phyloP scores from a whole-genome alignment of 169 alveolate genomes.

The Babesia microti region DNA sequence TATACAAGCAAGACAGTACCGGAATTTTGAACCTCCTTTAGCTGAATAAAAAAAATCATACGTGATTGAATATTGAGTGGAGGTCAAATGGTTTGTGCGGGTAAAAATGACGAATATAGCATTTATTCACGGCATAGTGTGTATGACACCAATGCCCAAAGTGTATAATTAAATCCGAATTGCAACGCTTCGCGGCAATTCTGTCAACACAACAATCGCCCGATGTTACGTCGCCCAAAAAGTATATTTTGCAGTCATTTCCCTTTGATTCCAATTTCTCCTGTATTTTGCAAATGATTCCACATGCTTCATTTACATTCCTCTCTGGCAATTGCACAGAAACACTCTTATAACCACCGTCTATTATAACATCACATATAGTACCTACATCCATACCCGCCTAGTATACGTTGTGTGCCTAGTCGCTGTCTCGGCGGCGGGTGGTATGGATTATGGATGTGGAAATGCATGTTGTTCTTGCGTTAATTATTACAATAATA shows the following conservation, averaged over 20 bases:
- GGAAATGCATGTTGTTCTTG: too few relatives aligned
- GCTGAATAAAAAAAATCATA: not conserved
- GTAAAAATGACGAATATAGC: slow-evolving; percentile 1
- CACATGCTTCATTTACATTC: slow-evolving; percentile 21
- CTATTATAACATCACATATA: slow-evolving; percentile 4
- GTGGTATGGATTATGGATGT: too few relatives aligned
- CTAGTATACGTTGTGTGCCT: not conserved
- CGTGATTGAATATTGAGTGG: too few relatives aligned
- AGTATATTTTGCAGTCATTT: slow-evolving; percentile 8
- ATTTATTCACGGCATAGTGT: not conserved
- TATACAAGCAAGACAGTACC: slow-evolving; percentile 7
- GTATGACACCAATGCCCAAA: slow-evolving; percentile 29
- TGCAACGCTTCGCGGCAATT: slow-evolving; percentile 28
- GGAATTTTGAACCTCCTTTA: not conserved
- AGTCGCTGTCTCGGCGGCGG: slow-evolving; percentile 4
- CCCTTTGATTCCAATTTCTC: not conserved
- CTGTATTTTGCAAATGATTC: slow-evolving; percentile 8
- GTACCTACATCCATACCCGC: slow-evolving; percentile 2
- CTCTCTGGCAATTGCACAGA: slow-evolving; percentile 35
- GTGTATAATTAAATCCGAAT: slow-evolving; percentile 28
- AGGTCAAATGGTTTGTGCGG: too few relatives aligned
- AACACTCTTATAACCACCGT: slow-evolving; percentile 4
- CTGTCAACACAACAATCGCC: slow-evolving; percentile 40
- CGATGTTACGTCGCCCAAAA: slow-evolving; percentile 30
- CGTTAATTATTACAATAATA: too few relatives aligned